Evolutionary conservation across 2,329 filamentous ascomycete genomes (phyloP).

Genomic region (Calonectria pseudoreteaudii): DNA sequence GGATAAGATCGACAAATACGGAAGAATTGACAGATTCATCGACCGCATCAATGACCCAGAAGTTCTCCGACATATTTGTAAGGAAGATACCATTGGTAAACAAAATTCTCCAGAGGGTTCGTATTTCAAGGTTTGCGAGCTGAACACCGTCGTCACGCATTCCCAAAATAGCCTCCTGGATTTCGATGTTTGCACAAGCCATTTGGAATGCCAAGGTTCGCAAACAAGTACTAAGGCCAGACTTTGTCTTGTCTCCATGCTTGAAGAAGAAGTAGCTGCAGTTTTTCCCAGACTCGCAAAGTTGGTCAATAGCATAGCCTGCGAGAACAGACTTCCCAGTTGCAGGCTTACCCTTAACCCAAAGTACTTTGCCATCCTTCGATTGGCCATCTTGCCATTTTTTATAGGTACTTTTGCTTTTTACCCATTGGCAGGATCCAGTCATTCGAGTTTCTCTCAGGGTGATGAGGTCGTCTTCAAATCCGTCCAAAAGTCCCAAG

Average conservation of each 20-base stretch:
- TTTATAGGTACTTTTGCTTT: constrained; percentile 20
- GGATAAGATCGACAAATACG: constrained; percentile 39
- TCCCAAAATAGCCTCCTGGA: constrained; percentile 41
- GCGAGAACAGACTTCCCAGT: constrained; percentile 51
- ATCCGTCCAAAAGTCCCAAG: constrained; percentile 19
- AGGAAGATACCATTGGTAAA: constrained; percentile 27
- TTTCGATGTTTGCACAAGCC: constrained; percentile 32
- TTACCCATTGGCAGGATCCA: constrained; percentile 30
- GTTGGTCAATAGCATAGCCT: constrained; percentile 46
- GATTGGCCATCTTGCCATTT: constrained; percentile 25
- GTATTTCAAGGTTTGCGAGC: constrained; percentile 42
- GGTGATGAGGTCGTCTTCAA: constrained; percentile 27
- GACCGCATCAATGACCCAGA: constrained; percentile 44
- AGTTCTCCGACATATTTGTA: constrained; percentile 35
- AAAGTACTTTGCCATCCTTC: constrained; percentile 18
- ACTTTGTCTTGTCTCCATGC: constrained; percentile 35
- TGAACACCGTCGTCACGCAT: constrained; percentile 46
- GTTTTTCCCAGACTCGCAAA: constrained; percentile 23
- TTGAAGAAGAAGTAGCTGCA: constrained; percentile 44
- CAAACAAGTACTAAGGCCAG: constrained; percentile 36
- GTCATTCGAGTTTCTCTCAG: constrained; percentile 23
- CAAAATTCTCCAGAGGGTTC: constrained; percentile 39
- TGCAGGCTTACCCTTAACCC: constrained; percentile 45
- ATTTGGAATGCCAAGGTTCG: constrained; percentile 48
- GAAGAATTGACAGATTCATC: constrained; percentile 34